phyloP scores from a whole-genome alignment of 2,329 filamentous ascomycete genomes.

The Fusarium liriodendri region DNA sequence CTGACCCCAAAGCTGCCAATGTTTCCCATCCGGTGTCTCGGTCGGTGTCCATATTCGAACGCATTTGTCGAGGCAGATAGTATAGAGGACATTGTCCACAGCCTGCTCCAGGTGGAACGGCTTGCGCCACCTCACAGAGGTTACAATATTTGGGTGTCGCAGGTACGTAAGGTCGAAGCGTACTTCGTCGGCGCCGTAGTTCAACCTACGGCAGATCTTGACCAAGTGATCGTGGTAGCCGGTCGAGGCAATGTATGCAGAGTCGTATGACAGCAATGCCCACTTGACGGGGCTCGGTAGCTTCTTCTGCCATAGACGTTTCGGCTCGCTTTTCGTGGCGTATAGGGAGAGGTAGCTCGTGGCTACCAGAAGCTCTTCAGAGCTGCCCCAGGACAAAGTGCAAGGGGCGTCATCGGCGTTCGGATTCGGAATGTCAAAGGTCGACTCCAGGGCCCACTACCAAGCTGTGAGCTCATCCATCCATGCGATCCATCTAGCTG shows the following conservation, averaged over 20 bases:
- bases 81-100: constrained; percentile 89
- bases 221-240: constrained; percentile 83
- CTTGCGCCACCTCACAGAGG: constrained; percentile 85
- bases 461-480: constrained; percentile 36
- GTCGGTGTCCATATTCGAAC: constrained; percentile 86
- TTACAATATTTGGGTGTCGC: constrained; percentile 84
- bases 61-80: constrained; percentile 82
- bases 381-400: constrained; percentile 84
- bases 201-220: constrained; percentile 91
- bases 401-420: constrained; percentile 50
- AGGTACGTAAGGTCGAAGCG: constrained; percentile 93
- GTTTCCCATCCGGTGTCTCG: constrained; percentile 76
- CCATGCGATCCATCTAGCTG: neutral
- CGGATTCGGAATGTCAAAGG: constrained; percentile 59
- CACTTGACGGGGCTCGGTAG: constrained; percentile 80
- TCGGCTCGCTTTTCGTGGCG: constrained; percentile 59
- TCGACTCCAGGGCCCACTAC: constrained; percentile 74
- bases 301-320: constrained; percentile 77
- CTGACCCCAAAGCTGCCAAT: constrained; percentile 82
- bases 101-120: constrained; percentile 82
- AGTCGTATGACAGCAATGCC: constrained; percentile 86
- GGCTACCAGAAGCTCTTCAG: constrained; percentile 86
- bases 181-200: constrained; percentile 84
- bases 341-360: constrained; percentile 78
- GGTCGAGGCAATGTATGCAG: constrained; percentile 84